These are phyloP conservation scores for Talaromyces sp. DNA, from an alignment of 2,329 filamentous ascomycete genomes.

Conservation along the genomic window DNA sequence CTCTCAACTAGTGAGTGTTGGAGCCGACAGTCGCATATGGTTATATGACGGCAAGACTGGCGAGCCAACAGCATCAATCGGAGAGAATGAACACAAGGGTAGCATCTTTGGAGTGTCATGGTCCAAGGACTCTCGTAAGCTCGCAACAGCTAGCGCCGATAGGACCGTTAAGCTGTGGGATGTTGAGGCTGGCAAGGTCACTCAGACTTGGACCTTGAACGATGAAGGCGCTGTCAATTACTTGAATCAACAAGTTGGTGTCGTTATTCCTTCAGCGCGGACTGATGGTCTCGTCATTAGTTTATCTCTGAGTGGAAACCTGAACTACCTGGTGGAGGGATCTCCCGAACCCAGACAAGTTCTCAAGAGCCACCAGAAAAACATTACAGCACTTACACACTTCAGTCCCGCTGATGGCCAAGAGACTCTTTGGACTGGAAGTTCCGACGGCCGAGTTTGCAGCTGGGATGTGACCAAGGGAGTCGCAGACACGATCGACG, in stretches of 20 bases:
- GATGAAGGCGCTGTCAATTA: slow-evolving; percentile 69
- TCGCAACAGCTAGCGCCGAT: slow-evolving; percentile 90
- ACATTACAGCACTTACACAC: slow-evolving; percentile 71
- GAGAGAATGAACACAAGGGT: slow-evolving; percentile 74
- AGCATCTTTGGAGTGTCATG: slow-evolving; percentile 92
- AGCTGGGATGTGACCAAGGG: slow-evolving; percentile 77
- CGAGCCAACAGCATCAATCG: slow-evolving; percentile 70
- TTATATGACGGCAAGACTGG: slow-evolving; percentile 96
- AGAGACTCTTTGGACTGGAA: slow-evolving; percentile 78
- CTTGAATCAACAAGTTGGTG: slow-evolving; percentile 85
- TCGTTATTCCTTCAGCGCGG: slow-evolving; percentile 80
- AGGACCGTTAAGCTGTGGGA: slow-evolving; percentile 96
- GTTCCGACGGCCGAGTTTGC: slow-evolving; percentile 83
- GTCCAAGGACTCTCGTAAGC: slow-evolving; percentile 77
- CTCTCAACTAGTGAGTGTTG: slow-evolving; percentile 75
- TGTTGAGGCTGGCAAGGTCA: slow-evolving; percentile 69
- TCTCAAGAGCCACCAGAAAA: slow-evolving; percentile 86
- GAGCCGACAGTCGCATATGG: slow-evolving; percentile 88
- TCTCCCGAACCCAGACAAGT: slow-evolving; percentile 65
- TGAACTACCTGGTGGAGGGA: slow-evolving; percentile 80
- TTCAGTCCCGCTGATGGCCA: slow-evolving; percentile 47
- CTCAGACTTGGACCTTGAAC: slow-evolving; percentile 82
- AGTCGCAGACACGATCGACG: slow-evolving; percentile 67
- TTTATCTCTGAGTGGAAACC: slow-evolving; percentile 79
- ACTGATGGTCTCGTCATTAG: slow-evolving; percentile 86